Evolutionary conservation across 176 grass and related monocot species (phyloP).

Genomic region (Bolboschoenus planiculmis): DNA sequence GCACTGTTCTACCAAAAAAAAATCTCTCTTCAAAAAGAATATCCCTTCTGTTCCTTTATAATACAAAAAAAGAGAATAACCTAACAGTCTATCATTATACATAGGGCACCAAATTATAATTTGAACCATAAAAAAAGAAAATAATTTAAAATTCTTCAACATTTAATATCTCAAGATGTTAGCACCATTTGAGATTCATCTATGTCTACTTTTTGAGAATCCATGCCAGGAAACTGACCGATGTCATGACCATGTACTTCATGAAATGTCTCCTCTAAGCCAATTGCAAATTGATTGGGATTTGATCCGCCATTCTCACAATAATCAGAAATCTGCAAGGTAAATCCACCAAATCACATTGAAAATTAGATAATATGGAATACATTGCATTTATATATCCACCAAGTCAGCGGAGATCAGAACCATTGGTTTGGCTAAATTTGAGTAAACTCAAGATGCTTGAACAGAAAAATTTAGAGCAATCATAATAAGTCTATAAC

Average conservation of each 20-base stretch:
- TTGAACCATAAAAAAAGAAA: background rate
- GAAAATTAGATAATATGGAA: background rate
- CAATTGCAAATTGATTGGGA: slow-evolving; percentile 53
- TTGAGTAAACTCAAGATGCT: background rate
- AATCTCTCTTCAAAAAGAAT: background rate
- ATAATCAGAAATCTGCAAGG: slow-evolving; percentile 63
- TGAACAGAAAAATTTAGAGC: background rate
- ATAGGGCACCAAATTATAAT: background rate
- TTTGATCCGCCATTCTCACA: slow-evolving; percentile 29
- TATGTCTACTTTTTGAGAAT: slow-evolving; percentile 33
- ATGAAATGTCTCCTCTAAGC: slow-evolving; percentile 45
- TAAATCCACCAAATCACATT: slow-evolving; percentile 1
- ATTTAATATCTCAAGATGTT: slow-evolving; percentile 10
- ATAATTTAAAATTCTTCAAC: background rate
- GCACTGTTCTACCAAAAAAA: background rate
- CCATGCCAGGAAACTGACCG: slow-evolving; percentile 61
- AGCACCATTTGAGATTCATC: slow-evolving; percentile 26
- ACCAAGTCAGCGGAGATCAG: background rate
- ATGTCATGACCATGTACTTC: slow-evolving; percentile 74
- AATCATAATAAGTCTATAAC: background rate
- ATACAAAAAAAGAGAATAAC: background rate
- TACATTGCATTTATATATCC: background rate
- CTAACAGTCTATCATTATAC: background rate
- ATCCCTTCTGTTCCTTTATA: background rate
- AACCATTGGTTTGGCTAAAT: background rate